Conservation (phyloP, 1,284 basidiomycete species). For the Heterobasidion irregulare region DNA sequence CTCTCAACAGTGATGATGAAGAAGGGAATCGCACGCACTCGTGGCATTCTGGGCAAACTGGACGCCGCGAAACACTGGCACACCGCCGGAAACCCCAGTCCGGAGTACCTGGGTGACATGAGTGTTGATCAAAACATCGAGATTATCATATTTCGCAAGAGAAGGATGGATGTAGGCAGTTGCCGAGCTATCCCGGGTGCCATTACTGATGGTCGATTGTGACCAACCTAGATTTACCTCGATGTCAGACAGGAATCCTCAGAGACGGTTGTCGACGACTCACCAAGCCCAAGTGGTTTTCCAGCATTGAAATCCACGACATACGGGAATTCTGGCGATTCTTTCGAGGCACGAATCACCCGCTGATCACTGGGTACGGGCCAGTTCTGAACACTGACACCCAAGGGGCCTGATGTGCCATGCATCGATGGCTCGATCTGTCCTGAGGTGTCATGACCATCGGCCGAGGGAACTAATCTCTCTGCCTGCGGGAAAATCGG, state of each 20-base stretch:
- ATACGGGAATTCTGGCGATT: constrained; percentile 18
- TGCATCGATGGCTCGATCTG: constrained; percentile 23
- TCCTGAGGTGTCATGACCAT: constrained; percentile 20
- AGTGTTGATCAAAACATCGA: constrained; percentile 24
- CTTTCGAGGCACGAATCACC: constrained; percentile 13
- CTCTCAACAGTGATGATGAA: neutral
- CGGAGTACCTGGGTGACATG: constrained; percentile 14
- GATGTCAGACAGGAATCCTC: neutral
- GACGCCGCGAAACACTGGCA: constrained; percentile 2
- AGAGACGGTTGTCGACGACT: neutral
- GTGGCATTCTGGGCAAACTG: neutral
- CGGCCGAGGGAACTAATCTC: constrained; percentile 17
- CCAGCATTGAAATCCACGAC: constrained; percentile 27
- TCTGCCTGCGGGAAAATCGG: constrained; percentile 19
- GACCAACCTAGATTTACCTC: constrained; percentile 11
- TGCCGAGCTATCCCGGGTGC: constrained; percentile 22
- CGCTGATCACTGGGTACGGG: constrained; percentile 16
- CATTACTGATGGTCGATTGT: constrained; percentile 17
- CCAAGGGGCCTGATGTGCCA: constrained; percentile 20
- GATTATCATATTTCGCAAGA: constrained; percentile 17
- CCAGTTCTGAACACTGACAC: constrained; percentile 21
- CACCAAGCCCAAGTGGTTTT: constrained; percentile 22
- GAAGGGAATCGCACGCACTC: neutral
- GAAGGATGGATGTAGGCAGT: constrained; percentile 20
- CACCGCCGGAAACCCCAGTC: neutral